Evolutionary conservation across 306 rosid genomes (phyloP).

Genomic region (Cicer arietinum): DNA sequence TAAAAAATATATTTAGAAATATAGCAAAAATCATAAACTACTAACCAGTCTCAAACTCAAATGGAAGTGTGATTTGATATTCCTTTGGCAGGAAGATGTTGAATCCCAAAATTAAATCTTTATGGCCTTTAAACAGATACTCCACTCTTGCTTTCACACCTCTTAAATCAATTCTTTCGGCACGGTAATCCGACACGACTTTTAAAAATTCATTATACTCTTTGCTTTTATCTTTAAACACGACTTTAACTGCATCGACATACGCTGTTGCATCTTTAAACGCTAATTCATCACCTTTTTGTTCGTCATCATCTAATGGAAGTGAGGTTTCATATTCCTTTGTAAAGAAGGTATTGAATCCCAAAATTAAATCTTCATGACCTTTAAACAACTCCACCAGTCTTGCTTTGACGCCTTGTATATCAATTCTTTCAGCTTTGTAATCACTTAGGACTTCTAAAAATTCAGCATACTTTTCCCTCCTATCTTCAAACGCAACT

Average conservation of each 20-base stretch:
- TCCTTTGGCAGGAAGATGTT: neutral
- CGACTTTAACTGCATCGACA: neutral
- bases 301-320: neutral
- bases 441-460: neutral
- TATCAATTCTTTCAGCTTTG: neutral
- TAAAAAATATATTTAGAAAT: no score
- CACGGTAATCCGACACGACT: neutral
- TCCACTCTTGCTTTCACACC: neutral
- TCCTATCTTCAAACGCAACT: neutral
- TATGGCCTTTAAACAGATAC: neutral
- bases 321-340: neutral
- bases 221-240: neutral
- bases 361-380: neutral
- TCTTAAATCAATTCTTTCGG: neutral
- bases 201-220: neutral
- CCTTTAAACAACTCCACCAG: neutral
- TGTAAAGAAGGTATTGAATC: neutral
- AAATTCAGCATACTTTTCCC: neutral
- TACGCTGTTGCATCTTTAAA: no score
- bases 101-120: neutral
- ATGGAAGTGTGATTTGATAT: no score
- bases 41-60: no score
- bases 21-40: no score
- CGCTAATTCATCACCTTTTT: neutral
- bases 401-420: neutral